Conservation (phyloP, 352 stramenopile species). For the Globisporangium camurandrum region DNA sequence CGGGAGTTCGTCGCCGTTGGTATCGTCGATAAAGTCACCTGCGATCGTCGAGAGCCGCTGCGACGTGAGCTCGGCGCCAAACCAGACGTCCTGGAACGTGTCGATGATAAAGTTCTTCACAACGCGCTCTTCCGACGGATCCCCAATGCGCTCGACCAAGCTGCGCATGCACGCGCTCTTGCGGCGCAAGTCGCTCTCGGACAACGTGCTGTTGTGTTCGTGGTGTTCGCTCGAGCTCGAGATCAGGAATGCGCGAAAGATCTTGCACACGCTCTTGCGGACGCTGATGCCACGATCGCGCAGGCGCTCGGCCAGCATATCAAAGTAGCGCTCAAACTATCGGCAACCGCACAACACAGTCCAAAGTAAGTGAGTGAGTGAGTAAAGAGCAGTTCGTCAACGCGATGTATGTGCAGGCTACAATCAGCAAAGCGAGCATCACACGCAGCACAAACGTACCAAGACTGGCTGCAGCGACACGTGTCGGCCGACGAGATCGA, state of each 20-base stretch:
- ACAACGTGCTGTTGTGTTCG: constrained; percentile 5
- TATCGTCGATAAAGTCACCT: constrained; percentile 32
- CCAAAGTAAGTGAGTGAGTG: not conserved
- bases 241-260: constrained; percentile 51
- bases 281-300: constrained; percentile 83
- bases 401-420: too few species aligned
- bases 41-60: constrained; percentile 22
- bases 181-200: constrained; percentile 29
- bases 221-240: constrained; percentile 4
- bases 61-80: constrained; percentile 49
- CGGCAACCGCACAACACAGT: too few species aligned
- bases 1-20: constrained; percentile 17
- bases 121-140: constrained; percentile 53
- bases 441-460: constrained; percentile 39
- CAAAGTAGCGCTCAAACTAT: constrained; percentile 83
- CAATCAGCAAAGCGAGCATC: too few species aligned
- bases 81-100: constrained; percentile 84
- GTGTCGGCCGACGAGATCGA: constrained; percentile 83
- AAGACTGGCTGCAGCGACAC: constrained; percentile 59
- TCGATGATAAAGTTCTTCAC: constrained; percentile 86
- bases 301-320: constrained; percentile 58
- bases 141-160: constrained; percentile 70
- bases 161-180: constrained; percentile 66
- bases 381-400: not conserved
- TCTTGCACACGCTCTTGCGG: constrained; percentile 79